Percentiles rank a stretch among this genome's conserved stretches.
phyloP scores from a whole-genome alignment of 176 grass and related monocot genomes.

The Phragmites australis region DNA sequence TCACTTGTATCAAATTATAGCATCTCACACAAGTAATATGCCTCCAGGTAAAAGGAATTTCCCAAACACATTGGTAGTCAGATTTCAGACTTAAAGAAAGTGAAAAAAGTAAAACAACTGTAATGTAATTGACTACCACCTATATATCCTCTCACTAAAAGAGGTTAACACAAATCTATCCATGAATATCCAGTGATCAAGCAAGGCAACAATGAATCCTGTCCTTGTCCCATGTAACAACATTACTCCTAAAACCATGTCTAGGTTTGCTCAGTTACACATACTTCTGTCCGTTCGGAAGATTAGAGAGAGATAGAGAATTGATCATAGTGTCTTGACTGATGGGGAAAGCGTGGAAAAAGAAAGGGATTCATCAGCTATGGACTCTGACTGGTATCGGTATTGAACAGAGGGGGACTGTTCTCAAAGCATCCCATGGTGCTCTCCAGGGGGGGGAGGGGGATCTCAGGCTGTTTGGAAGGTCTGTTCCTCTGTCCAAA shows the following conservation, averaged over 20 bases:
- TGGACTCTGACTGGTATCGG: no score
- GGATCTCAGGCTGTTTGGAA: no score
- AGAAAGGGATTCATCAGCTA: no score
- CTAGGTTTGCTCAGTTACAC: constrained; percentile 23
- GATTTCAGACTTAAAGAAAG: background rate
- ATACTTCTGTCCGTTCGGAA: background rate
- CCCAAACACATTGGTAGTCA: background rate
- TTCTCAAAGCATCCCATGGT: no score
- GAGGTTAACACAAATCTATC: background rate
- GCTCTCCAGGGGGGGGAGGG: no score
- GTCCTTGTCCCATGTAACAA: background rate
- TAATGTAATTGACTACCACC: background rate
- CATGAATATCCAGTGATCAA: background rate
- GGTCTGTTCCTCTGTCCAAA: background rate
- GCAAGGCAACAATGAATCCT: background rate
- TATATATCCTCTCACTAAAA: background rate
- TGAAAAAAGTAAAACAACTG: background rate
- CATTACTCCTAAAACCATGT: background rate
- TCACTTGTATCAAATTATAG: background rate
- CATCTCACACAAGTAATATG: constrained; percentile 11
- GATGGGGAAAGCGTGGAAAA: no score
- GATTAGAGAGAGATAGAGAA: no score
- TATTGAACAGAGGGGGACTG: no score
- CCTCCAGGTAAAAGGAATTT: background rate
- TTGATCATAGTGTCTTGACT: no score